Evolutionary conservation across 2,329 filamentous ascomycete genomes (phyloP), one percentile per base, ranked within the genome.

Genomic region (Ceratocystis eucalypticola): DNA sequence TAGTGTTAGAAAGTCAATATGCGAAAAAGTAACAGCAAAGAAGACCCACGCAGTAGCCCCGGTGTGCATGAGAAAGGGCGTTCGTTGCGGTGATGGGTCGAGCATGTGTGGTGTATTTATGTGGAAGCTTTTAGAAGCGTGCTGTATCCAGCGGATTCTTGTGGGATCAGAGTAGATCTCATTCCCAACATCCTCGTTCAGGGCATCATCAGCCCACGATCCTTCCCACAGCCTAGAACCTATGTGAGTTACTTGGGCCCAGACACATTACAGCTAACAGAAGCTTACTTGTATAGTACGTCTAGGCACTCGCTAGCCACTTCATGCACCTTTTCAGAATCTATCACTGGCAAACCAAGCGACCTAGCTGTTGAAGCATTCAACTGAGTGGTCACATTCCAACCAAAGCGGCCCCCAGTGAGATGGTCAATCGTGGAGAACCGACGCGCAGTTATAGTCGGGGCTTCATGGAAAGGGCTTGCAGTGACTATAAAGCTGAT

Each of bases 401-500:
- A 76, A 8, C 72, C 75, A 1, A 76, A 73, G 61, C 85, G 77
- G n/a, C 85, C 85, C 61, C 82, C 82, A 0, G 84, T 84, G 8
- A 88, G 74, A 72, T 88, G 86, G 71, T 89, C 86, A 0, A 88
- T 77, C 0, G 86, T 88, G 3, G 82, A 84, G 10, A 88, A 74
- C n/a, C 85, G 75, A 20, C 86, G 75, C 0, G 86, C 86, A 15
- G 88, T 75, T 69, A 87, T 82, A 70, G 87, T 88, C 0, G 86
- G 86, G 71, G 85, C 81, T 72, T 88, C 86, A 69, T 88, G 89
- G 0, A 84, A 87, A 0, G 86, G 88, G 1, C 82, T 82, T 0
- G 85, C 80, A 0, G 86, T 88, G 1, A 88, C 83, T 0, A 86
- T 86, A 68, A 89, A 88, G 0, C 81, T 83, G n/a, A 89, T 80